A percentile compares a stretch with the other conserved stretches of the same genome.
Conservation (phyloP, 371 early-diverging fungal species). For the Dentiscutata heterogama region DNA sequence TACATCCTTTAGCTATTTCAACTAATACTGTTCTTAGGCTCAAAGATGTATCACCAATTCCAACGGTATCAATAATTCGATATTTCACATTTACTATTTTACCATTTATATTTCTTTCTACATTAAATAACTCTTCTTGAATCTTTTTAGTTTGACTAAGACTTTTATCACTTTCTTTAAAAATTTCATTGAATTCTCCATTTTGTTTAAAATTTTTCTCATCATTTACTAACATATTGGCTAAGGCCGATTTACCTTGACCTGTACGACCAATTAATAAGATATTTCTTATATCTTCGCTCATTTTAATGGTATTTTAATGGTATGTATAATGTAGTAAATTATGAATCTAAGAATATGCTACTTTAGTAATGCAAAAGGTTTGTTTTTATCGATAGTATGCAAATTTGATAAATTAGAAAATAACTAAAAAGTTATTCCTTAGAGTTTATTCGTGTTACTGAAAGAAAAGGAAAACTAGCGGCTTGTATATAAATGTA, state of each 20-base stretch:
- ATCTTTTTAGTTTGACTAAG: slow-evolving; percentile 7
- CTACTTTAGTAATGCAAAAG: too few species aligned
- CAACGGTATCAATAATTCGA: slow-evolving; percentile 30
- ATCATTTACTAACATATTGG: slow-evolving; percentile 8
- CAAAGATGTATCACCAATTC: slow-evolving; percentile 19
- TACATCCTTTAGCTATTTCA: not conserved
- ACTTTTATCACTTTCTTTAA: not conserved
- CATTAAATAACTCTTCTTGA: not conserved
- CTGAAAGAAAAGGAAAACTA: too few species aligned
- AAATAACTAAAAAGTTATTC: too few species aligned
- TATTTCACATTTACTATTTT: not conserved
- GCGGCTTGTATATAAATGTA: too few species aligned
- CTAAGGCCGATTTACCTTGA: slow-evolving; percentile 34
- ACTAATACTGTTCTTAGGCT: not conserved
- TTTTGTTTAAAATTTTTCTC: not conserved
- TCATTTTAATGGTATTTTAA: too few species aligned
- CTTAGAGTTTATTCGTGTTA: too few species aligned
- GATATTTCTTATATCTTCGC: slow-evolving; percentile 15
- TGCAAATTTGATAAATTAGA: too few species aligned
- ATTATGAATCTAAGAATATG: too few species aligned
- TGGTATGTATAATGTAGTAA: too few species aligned
- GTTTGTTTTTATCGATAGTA: too few species aligned
- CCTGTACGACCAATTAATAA: slow-evolving; percentile 38
- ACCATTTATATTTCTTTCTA: not conserved
- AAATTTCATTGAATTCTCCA: not conserved